Conservation (phyloP, 2,329 filamentous ascomycete species). For the Orbilia brochopaga region DNA sequence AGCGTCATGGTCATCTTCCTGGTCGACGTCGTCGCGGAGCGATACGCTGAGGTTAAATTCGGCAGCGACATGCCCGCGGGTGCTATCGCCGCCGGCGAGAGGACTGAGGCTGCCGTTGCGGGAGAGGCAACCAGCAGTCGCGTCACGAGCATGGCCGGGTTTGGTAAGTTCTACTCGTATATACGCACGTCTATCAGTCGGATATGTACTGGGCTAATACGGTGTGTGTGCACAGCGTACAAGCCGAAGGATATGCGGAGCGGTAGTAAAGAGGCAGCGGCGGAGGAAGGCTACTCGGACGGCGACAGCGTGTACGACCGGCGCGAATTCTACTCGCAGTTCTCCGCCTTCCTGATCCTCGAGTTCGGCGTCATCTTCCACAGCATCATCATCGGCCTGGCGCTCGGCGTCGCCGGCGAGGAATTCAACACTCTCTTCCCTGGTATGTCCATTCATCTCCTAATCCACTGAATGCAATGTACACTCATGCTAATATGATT, state of each 20-base stretch:
- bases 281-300: constrained; percentile 17
- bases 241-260: constrained; percentile 14
- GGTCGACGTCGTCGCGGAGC: constrained; percentile 62
- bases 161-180: constrained; percentile 21
- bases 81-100: constrained; percentile 15
- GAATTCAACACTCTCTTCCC: constrained; percentile 44
- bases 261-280: constrained; percentile 10
- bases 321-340: constrained; percentile 42
- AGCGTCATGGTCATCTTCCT: constrained; percentile 63
- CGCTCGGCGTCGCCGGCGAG: constrained; percentile 44
- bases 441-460: constrained; percentile 11
- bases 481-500: not conserved
- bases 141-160: constrained; percentile 44
- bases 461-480: not conserved
- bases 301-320: constrained; percentile 17
- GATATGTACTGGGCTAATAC: not conserved
- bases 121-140: constrained; percentile 40
- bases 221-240: constrained; percentile 18
- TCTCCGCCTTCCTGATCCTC: constrained; percentile 65
- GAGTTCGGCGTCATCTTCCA: constrained; percentile 78
- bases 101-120: constrained; percentile 21
- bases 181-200: not conserved
- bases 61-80: constrained; percentile 56
- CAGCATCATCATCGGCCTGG: constrained; percentile 61
- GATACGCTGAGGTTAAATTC: constrained; percentile 63